Conservation (phyloP, 2,329 filamentous ascomycete genomes). For the Cordyceps cateniannulata region DNA sequence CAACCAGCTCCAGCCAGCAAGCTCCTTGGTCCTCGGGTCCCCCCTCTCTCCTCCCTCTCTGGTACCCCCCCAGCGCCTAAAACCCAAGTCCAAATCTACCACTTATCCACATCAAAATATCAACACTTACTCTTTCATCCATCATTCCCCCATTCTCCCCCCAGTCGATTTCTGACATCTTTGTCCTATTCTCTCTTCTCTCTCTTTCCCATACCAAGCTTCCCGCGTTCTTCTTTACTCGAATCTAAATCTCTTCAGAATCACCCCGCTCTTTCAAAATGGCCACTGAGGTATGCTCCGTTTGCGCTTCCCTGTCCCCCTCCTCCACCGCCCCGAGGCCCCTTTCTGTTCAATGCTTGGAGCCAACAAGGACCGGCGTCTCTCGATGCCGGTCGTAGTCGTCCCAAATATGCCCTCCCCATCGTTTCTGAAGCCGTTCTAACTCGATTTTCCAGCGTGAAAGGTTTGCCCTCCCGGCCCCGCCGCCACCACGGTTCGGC, state of each 20-base stretch:
- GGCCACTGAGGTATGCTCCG: conserved; percentile 53
- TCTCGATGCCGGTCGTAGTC: neutral
- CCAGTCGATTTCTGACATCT: conserved; percentile 17
- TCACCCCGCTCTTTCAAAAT: conserved; percentile 35
- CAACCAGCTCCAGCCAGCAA: neutral
- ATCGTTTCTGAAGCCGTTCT: neutral
- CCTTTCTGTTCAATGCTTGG: neutral
- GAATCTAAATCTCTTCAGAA: conserved; percentile 14
- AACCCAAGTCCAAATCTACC: conserved; percentile 21
- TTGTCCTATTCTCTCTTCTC: conserved; percentile 13
- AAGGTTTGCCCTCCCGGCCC: conserved; percentile 46
- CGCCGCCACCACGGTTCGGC: conserved; percentile 17
- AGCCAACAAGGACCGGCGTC: neutral
- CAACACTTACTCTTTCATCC: conserved; percentile 24
- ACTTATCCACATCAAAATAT: conserved; percentile 22
- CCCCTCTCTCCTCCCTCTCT: conserved; percentile 15
- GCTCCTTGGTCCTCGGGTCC: neutral
- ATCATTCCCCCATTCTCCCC: conserved; percentile 19
- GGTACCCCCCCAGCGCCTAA: conserved; percentile 8
- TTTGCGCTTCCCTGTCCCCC: conserved; percentile 13
- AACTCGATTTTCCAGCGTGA: conserved; percentile 47
- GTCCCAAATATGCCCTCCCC: neutral
- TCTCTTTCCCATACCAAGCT: conserved; percentile 1
- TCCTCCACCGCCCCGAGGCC: conserved; percentile 1
- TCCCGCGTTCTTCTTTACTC: conserved; percentile 9